phyloP scores from a whole-genome alignment of 352 stramenopile species.

The Phytophthora uliginosa region DNA sequence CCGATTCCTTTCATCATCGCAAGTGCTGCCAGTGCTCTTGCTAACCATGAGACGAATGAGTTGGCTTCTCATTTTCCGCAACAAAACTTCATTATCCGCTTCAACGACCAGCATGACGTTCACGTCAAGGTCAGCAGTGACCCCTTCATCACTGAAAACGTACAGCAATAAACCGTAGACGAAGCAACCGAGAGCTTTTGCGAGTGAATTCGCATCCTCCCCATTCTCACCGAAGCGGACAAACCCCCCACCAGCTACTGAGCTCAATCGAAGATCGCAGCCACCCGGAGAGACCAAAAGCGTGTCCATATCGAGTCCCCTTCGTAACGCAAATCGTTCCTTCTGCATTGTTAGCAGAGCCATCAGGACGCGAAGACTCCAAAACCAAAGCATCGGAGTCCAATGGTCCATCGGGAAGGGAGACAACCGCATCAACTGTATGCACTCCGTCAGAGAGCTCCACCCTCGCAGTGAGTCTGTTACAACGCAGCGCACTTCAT shows the following conservation, averaged over 20 bases:
- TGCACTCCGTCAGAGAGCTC: slow-evolving; percentile 33
- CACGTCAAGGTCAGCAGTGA: not conserved
- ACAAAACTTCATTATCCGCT: not conserved
- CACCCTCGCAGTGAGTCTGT: slow-evolving; percentile 45
- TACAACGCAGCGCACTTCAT: slow-evolving; percentile 31
- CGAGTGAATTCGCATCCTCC: slow-evolving; percentile 1
- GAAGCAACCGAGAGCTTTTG: slow-evolving; percentile 18
- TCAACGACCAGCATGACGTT: not conserved
- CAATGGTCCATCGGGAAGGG: slow-evolving; percentile 26
- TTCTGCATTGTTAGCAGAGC: slow-evolving; percentile 39
- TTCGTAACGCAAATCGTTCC: slow-evolving; percentile 27
- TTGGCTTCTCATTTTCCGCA: slow-evolving; percentile 25
- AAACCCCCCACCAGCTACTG: slow-evolving; percentile 22
- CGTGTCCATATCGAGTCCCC: slow-evolving; percentile 28
- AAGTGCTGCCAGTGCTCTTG: not conserved
- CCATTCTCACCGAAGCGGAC: slow-evolving; percentile 11
- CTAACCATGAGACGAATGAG: not conserved
- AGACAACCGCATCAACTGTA: slow-evolving; percentile 26
- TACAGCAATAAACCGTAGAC: slow-evolving; percentile 17
- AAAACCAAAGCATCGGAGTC: slow-evolving; percentile 37
- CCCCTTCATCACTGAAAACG: not conserved
- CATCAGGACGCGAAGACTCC: slow-evolving; percentile 50
- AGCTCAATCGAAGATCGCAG: slow-evolving; percentile 36
- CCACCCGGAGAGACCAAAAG: slow-evolving; percentile 44
- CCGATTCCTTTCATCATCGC: not conserved